Percentiles rank a stretch among this genome's conserved stretches.
Evolutionary conservation across 2,329 filamentous ascomycete species (phyloP).

Genomic region (Epichloe hybrida): DNA sequence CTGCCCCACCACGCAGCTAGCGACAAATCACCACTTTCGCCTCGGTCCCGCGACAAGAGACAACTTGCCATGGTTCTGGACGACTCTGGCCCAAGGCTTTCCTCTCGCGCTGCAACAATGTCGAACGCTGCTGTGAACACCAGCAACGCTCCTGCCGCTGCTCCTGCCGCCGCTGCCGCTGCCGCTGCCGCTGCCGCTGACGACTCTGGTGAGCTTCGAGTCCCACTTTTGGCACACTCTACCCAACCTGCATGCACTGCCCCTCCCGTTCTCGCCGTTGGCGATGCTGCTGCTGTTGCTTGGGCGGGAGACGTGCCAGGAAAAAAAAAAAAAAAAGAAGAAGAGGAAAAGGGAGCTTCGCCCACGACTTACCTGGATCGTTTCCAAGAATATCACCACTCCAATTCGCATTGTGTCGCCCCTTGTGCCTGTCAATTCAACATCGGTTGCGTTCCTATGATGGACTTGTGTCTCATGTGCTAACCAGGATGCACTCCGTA

Average conservation of each 20-base stretch:
- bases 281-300: slow-evolving; percentile 6
- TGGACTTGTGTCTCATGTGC: slow-evolving; percentile 10
- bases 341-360: background rate
- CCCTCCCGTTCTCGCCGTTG: slow-evolving; percentile 19
- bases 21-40: slow-evolving; percentile 6
- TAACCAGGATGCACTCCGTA: slow-evolving; percentile 12
- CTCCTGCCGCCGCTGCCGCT: no score
- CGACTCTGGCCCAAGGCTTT: slow-evolving; percentile 23
- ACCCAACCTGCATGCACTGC: slow-evolving; percentile 10
- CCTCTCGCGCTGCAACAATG: slow-evolving; percentile 21
- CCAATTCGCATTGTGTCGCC: background rate
- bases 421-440: background rate
- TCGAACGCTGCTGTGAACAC: slow-evolving; percentile 20
- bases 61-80: slow-evolving; percentile 25
- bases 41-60: background rate
- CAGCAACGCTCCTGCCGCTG: slow-evolving; percentile 11
- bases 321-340: no score
- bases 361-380: background rate
- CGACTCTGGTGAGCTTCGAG: slow-evolving; percentile 26
- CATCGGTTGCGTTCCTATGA: background rate
- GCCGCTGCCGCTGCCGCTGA: slow-evolving; percentile 12
- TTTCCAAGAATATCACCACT: background rate
- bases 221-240: slow-evolving; percentile 3
- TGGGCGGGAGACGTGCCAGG: background rate
- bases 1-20: background rate